Percentiles rank a stretch among this genome's conserved stretches.
These are phyloP conservation scores for Fusarium illudens DNA, from an alignment of 2,329 filamentous ascomycete genomes.

Conservation along the genomic window DNA sequence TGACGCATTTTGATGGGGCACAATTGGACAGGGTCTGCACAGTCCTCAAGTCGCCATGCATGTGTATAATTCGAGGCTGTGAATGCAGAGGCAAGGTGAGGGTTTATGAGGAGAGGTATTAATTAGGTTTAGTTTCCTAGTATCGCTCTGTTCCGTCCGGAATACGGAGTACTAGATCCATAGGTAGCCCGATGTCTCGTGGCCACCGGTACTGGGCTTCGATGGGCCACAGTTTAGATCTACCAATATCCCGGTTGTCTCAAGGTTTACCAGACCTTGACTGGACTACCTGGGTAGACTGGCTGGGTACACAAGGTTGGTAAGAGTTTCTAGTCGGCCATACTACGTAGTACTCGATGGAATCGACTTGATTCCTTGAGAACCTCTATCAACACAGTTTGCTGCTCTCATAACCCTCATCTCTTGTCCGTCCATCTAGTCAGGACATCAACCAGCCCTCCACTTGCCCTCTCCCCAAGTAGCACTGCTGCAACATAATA, in stretches of 20 bases:
- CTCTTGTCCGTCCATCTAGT: not conserved
- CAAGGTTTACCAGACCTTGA: not conserved
- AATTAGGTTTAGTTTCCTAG: no score
- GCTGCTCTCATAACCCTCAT: not conserved
- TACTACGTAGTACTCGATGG: not conserved
- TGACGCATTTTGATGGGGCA: not conserved
- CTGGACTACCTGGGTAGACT: not conserved
- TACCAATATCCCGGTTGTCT: not conserved
- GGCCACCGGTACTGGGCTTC: no score
- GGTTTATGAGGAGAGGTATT: no score
- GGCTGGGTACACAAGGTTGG: not conserved
- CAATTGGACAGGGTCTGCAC: not conserved
- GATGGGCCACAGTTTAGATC: no score
- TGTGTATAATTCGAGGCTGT: not conserved
- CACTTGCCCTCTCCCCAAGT: slow-evolving; percentile 11
- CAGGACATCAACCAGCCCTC: not conserved
- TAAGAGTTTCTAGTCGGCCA: not conserved
- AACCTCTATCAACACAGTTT: not conserved
- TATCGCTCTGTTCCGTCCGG: no score
- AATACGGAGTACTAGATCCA: no score
- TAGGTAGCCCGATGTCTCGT: no score
- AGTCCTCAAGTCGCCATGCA: not conserved
- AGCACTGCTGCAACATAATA: not conserved
- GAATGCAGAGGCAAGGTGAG: not conserved
- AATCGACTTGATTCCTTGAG: not conserved